These are phyloP conservation scores for Pythium grandisporangium DNA, from an alignment of 352 stramenopile genomes.

Conservation along the genomic window DNA sequence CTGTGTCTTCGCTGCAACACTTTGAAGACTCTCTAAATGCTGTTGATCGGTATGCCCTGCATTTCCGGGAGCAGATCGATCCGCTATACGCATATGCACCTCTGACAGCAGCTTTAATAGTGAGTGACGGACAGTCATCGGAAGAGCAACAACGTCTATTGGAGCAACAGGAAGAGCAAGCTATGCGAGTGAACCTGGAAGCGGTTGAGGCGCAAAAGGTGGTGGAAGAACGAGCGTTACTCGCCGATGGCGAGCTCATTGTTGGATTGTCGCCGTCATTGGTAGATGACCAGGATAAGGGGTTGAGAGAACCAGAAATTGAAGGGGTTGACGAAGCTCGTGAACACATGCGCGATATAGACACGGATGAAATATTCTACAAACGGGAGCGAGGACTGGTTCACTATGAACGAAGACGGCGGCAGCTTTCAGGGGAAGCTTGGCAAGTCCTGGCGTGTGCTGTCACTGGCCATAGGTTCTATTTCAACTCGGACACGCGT, in stretches of 20 bases:
- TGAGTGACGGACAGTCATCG: too few species aligned
- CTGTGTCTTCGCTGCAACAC: constrained; percentile 58
- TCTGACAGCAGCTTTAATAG: too few species aligned
- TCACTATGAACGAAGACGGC: constrained; percentile 38
- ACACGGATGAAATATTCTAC: constrained; percentile 41
- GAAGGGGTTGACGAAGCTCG: too few species aligned
- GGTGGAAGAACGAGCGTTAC: constrained; percentile 41
- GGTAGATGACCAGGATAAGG: constrained; percentile 27
- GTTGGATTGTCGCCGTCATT: constrained; percentile 21
- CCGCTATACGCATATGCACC: constrained; percentile 75
- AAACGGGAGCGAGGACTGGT: constrained; percentile 50
- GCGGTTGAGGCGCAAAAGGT: constrained; percentile 54
- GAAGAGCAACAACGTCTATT: too few species aligned
- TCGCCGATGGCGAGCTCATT: constrained; percentile 66
- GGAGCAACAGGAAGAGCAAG: constrained; percentile 18
- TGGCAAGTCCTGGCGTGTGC: constrained; percentile 56
- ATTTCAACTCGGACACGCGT: constrained; percentile 90
- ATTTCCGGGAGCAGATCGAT: constrained; percentile 90
- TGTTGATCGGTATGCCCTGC: constrained; percentile 90
- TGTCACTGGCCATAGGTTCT: constrained; percentile 82
- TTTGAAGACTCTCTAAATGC: constrained; percentile 91
- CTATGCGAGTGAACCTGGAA: constrained; percentile 41
- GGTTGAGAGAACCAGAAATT: too few species aligned
- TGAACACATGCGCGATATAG: too few species aligned
- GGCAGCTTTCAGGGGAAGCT: constrained; percentile 41